A percentile compares a stretch with the other conserved stretches of the same genome.
Evolutionary conservation across 495 filamentous ascomycete species (phyloP).

Genomic region (Echria macrotheca): DNA sequence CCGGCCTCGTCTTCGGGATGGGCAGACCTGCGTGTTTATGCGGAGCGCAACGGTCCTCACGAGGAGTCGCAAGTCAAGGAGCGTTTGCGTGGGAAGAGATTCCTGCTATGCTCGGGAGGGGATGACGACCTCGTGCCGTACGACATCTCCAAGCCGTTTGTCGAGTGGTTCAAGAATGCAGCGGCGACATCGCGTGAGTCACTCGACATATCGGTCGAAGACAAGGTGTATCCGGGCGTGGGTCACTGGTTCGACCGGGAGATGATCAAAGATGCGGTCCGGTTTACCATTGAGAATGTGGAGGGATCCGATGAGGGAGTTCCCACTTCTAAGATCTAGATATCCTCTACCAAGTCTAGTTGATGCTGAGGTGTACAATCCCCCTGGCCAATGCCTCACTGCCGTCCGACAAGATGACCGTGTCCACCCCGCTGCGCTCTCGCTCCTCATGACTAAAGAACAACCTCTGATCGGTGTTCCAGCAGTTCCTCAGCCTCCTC

Average conservation of each 20-base stretch:
- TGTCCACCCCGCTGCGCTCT: slow-evolving; percentile 29
- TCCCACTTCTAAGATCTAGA: slow-evolving; percentile 20
- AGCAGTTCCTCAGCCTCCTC: slow-evolving; percentile 44
- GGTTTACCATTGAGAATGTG: slow-evolving; percentile 56
- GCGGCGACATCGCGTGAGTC: slow-evolving; percentile 53
- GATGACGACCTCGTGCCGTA: slow-evolving; percentile 84
- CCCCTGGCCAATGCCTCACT: slow-evolving; percentile 32
- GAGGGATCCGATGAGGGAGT: slow-evolving; percentile 9
- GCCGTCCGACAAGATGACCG: slow-evolving; percentile 18
- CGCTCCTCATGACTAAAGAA: slow-evolving; percentile 35
- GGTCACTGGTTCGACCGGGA: slow-evolving; percentile 66
- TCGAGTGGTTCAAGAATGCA: slow-evolving; percentile 63
- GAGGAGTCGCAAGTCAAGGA: slow-evolving; percentile 40
- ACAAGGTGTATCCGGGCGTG: slow-evolving; percentile 65
- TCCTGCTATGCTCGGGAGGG: slow-evolving; percentile 71
- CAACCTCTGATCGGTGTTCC: slow-evolving; percentile 34
- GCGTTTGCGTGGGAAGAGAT: slow-evolving; percentile 62
- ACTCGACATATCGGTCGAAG: slow-evolving; percentile 56
- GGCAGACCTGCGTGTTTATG: too few species aligned
- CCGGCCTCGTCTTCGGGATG: background rate
- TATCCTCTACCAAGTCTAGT: background rate
- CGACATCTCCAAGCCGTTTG: slow-evolving; percentile 59
- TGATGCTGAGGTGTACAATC: background rate
- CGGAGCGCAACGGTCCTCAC: too few species aligned
- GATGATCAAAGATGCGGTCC: slow-evolving; percentile 68